These are phyloP conservation scores for Ascocoryne sarcoides DNA, from an alignment of 2,329 filamentous ascomycete genomes.

Conservation along the genomic window DNA sequence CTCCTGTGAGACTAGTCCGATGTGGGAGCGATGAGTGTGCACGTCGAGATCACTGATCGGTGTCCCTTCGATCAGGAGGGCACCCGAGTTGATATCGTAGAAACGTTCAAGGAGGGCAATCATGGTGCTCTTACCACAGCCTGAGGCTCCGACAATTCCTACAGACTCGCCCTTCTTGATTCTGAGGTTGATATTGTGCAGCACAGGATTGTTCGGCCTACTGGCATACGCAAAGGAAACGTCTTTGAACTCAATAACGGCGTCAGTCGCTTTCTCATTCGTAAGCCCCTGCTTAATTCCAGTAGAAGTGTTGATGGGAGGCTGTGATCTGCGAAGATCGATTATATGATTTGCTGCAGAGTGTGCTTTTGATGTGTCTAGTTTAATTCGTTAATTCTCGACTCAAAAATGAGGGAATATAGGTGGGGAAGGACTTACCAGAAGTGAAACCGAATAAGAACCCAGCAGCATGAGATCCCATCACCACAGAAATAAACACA, in stretches of 20 bases:
- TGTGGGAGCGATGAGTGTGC: slow-evolving; percentile 48
- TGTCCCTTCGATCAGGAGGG: slow-evolving; percentile 20
- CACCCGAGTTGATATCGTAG: slow-evolving; percentile 44
- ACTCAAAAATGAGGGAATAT: slow-evolving; percentile 33
- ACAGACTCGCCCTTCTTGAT: slow-evolving; percentile 72
- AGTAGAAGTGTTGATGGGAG: neutral
- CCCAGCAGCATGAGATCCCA: slow-evolving; percentile 7
- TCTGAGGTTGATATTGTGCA: slow-evolving; percentile 6
- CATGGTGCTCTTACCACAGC: slow-evolving; percentile 63
- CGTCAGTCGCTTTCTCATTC: neutral
- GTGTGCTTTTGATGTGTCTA: neutral
- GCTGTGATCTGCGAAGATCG: neutral
- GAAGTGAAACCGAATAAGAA: slow-evolving; percentile 2
- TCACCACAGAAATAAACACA: slow-evolving; percentile 40
- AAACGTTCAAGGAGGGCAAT: slow-evolving; percentile 80
- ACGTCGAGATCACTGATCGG: slow-evolving; percentile 50
- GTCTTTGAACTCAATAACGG: neutral
- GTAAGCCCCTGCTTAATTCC: neutral
- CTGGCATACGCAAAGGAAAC: slow-evolving; percentile 5
- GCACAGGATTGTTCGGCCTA: slow-evolving; percentile 4
- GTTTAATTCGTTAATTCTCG: neutral
- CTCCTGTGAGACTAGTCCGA: slow-evolving; percentile 66
- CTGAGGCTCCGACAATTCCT: slow-evolving; percentile 30
- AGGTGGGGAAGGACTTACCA: slow-evolving; percentile 14
- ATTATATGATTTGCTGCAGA: neutral